Evolutionary conservation across 257 asterid species (phyloP).

Genomic region (Solanum clarkiae): DNA sequence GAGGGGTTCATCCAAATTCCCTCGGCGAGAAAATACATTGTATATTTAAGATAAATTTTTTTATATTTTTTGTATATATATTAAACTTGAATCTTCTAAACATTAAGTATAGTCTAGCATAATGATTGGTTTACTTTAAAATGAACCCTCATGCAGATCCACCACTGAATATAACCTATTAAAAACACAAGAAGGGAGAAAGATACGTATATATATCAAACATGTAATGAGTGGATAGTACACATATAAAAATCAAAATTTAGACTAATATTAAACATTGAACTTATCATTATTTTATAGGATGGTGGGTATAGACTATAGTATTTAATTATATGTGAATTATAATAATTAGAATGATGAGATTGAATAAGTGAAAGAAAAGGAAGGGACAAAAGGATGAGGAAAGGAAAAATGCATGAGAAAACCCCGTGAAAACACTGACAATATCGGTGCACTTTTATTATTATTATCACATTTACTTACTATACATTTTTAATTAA

Average conservation of each 20-base stretch:
- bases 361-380: background rate
- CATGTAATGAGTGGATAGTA: background rate
- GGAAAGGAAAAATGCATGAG: constrained; percentile 17
- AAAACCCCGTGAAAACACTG: constrained; percentile 36
- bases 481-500: background rate
- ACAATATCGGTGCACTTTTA: constrained; percentile 29
- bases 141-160: too few relatives aligned
- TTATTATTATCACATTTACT: background rate
- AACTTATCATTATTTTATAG: background rate
- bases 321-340: background rate
- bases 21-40: too few relatives aligned
- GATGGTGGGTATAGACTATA: background rate
- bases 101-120: too few relatives aligned
- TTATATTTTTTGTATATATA: too few relatives aligned
- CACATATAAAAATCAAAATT: background rate
- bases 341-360: background rate
- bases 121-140: too few relatives aligned
- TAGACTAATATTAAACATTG: background rate
- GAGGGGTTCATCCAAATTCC: too few relatives aligned
- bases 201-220: background rate
- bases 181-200: background rate
- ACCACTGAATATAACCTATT: background rate
- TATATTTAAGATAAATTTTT: too few relatives aligned
- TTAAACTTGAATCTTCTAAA: too few relatives aligned
- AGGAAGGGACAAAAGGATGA: background rate